phyloP scores from a whole-genome alignment of 768 basidiomycete genomes.

The Psilocybe cyanescens region DNA sequence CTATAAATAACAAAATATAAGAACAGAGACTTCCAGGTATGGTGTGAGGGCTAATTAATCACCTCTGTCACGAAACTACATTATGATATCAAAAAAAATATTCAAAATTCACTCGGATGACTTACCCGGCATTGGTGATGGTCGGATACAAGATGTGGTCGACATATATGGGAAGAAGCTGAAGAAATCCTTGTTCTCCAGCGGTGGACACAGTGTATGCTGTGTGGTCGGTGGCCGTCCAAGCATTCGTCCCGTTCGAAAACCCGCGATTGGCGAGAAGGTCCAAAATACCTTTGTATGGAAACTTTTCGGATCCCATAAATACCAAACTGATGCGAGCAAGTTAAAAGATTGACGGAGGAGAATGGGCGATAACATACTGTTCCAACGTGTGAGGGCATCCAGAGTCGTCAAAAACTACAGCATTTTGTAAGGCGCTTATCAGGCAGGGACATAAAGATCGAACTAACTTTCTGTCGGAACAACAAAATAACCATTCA shows the following conservation, averaged over 20 bases:
- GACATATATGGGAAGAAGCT: slow-evolving; percentile 85
- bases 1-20: slow-evolving; percentile 35
- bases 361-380: slow-evolving; percentile 45
- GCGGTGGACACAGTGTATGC: slow-evolving; percentile 97
- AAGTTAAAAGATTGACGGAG: slow-evolving; percentile 6
- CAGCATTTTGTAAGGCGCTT: not conserved
- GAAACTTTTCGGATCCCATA: slow-evolving; percentile 94
- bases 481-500: slow-evolving; percentile 91
- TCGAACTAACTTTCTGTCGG: slow-evolving; percentile 79
- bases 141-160: slow-evolving; percentile 98
- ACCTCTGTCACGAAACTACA: slow-evolving; percentile 64
- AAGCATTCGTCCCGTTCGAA: slow-evolving; percentile 91
- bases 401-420: slow-evolving; percentile 93
- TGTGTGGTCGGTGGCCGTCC: slow-evolving; percentile 96
- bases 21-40: not conserved
- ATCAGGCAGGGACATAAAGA: not conserved
- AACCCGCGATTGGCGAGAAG: slow-evolving; percentile 94
- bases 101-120: slow-evolving; percentile 22
- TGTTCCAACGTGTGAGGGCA: slow-evolving; percentile 97
- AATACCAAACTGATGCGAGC: slow-evolving; percentile 71
- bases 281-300: slow-evolving; percentile 95
- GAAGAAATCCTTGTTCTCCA: slow-evolving; percentile 89
- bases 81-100: slow-evolving; percentile 13
- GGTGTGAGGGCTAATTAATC: slow-evolving; percentile 15
- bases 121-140: slow-evolving; percentile 83